phyloP scores from a whole-genome alignment of 1,139 yeast genomes.

The Debaryomycetaceae sp. region DNA sequence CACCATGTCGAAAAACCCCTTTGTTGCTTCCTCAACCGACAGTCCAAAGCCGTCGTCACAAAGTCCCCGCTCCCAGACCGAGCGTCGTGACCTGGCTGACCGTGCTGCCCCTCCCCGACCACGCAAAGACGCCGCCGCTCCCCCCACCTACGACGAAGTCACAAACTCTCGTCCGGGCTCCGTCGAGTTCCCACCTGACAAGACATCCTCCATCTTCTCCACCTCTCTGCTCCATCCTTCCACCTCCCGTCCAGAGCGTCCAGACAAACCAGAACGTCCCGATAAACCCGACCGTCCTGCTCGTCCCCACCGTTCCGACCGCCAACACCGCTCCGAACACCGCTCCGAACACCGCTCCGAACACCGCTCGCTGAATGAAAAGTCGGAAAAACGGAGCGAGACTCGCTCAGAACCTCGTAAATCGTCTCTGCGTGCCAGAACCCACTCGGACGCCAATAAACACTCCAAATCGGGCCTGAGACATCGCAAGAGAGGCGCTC shows the following conservation, averaged over 20 bases:
- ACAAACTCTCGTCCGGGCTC: slow-evolving; percentile 37
- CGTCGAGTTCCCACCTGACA: slow-evolving; percentile 43
- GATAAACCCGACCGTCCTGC: background rate
- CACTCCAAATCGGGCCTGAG: slow-evolving; percentile 17
- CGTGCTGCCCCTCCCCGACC: background rate
- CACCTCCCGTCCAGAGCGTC: background rate
- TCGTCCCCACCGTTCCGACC: slow-evolving; percentile 1
- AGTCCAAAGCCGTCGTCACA: too few relatives aligned
- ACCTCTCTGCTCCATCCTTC: background rate
- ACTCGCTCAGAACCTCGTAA: background rate
- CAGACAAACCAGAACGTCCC: background rate
- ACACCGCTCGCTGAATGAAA: background rate
- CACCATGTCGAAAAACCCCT: too few relatives aligned
- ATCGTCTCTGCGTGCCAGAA: background rate
- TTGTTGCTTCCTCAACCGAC: too few relatives aligned
- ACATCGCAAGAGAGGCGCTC: slow-evolving; percentile 18
- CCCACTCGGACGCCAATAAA: slow-evolving; percentile 1
- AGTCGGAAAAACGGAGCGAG: slow-evolving; percentile 3
- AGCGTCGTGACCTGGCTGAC: too few relatives aligned
- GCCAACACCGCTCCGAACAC: slow-evolving; percentile 2
- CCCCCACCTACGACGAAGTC: slow-evolving; percentile 63
- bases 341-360: background rate
- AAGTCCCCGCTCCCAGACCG: too few relatives aligned
- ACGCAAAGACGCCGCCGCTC: slow-evolving; percentile 16
- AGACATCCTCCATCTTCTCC: slow-evolving; percentile 11